Percentiles rank a stretch among this genome's conserved stretches.
Conservation (phyloP, 805 yeast genomes). For the Kazachstania africana region DNA sequence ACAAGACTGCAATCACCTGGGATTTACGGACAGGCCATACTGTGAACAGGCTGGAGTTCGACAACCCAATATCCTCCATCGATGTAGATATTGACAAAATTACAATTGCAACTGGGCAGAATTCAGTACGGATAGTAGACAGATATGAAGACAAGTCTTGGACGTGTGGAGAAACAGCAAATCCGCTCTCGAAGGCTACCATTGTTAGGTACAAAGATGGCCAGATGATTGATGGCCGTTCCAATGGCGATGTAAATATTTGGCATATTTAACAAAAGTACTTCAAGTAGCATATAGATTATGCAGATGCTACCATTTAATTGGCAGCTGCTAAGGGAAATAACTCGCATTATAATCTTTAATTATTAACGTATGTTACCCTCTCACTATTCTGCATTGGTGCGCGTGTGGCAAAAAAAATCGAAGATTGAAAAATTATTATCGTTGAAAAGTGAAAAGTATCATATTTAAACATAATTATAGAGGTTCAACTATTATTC, state of each 20-base stretch:
- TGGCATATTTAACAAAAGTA: conserved; percentile 46
- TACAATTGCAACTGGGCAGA: conserved; percentile 40
- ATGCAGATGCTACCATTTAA: too few species aligned
- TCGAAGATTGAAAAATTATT: too few species aligned
- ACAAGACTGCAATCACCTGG: conserved; percentile 56
- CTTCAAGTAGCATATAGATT: too few species aligned
- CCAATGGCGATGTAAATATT: conserved; percentile 46
- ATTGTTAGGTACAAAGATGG: conserved; percentile 53
- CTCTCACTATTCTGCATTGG: too few species aligned
- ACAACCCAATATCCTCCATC: conserved; percentile 40
- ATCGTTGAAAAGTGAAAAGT: too few species aligned
- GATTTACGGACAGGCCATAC: conserved; percentile 58
- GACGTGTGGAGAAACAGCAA: conserved; percentile 44
- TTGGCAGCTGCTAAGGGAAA: too few species aligned
- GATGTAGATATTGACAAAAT: conserved; percentile 49
- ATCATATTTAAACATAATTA: too few species aligned
- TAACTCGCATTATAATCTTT: too few species aligned
- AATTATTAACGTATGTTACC: too few species aligned
- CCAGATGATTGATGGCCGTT: conserved; percentile 52
- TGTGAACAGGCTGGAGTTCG: conserved; percentile 48
- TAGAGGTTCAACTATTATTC: too few species aligned
- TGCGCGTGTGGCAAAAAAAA: too few species aligned
- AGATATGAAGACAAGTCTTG: conserved; percentile 42
- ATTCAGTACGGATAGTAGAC: conserved; percentile 41
- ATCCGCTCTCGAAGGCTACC: conserved; percentile 56